Conservation (phyloP, 208 protist species). For the Crithidia fasciculata region DNA sequence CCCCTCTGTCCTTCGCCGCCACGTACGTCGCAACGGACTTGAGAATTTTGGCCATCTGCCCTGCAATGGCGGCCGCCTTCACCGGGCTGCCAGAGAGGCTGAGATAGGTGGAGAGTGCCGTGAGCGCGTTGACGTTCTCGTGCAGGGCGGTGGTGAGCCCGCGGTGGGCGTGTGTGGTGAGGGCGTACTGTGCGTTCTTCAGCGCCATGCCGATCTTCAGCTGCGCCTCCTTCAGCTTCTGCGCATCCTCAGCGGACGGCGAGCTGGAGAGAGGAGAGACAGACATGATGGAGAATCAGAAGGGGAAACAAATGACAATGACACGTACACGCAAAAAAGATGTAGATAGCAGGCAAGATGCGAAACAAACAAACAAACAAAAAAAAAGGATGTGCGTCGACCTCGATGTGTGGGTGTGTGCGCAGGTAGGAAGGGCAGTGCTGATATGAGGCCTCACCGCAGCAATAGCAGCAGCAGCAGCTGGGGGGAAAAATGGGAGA, state of each 20-base stretch:
- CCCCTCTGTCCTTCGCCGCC: slow-evolving; percentile 17
- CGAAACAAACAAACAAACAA: not conserved
- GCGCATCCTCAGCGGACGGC: slow-evolving; percentile 27
- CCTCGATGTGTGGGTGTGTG: too few relatives aligned
- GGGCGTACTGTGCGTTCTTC: slow-evolving; percentile 65
- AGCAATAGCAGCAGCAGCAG: too few relatives aligned
- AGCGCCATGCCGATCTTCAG: slow-evolving; percentile 61
- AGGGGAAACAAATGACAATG: slow-evolving; percentile 7
- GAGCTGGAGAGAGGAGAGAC: slow-evolving; percentile 15
- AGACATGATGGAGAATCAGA: slow-evolving; percentile 9
- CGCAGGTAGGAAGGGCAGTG: too few relatives aligned
- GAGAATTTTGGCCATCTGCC: slow-evolving; percentile 70
- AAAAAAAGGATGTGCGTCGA: not conserved
- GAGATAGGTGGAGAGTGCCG: slow-evolving; percentile 65
- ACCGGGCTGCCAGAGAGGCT: slow-evolving; percentile 53
- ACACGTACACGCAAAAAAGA: not conserved
- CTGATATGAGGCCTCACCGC: too few relatives aligned
- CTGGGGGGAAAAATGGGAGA: too few relatives aligned
- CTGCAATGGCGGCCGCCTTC: slow-evolving; percentile 70
- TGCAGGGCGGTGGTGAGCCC: slow-evolving; percentile 47
- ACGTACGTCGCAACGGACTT: slow-evolving; percentile 44
- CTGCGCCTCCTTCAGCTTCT: slow-evolving; percentile 51
- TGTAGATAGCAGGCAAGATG: not conserved
- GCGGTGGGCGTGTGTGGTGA: slow-evolving; percentile 45
- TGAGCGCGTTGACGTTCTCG: slow-evolving; percentile 50